A percentile compares a stretch with the other conserved stretches of the same genome.
phyloP scores from a whole-genome alignment of 2,329 filamentous ascomycete species.

The Beauveria scarabaeidicola region DNA sequence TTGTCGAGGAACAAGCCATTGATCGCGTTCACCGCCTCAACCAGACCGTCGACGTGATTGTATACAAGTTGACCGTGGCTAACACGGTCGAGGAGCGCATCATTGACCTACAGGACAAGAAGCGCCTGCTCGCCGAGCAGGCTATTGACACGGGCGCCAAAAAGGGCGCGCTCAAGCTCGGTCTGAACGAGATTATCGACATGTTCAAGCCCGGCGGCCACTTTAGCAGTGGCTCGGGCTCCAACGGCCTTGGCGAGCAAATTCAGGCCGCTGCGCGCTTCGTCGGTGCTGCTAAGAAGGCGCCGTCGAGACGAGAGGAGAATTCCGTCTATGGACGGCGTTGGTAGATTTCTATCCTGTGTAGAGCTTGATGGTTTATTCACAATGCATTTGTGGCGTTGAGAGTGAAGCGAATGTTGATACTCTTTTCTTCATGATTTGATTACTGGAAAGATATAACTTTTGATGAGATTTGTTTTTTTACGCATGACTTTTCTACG shows the following conservation, averaged over 20 bases:
- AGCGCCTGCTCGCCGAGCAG: constrained; percentile 81
- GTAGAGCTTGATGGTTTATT: no score
- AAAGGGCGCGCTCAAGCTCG: constrained; percentile 70
- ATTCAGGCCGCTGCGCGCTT: constrained; percentile 17
- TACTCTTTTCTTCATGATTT: not conserved
- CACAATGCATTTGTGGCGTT: not conserved
- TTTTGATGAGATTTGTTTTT: not conserved
- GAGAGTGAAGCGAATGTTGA: not conserved
- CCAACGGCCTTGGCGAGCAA: constrained; percentile 19
- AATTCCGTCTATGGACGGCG: constrained; percentile 33
- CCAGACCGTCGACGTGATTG: constrained; percentile 86
- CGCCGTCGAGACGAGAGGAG: constrained; percentile 24
- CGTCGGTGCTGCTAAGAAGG: constrained; percentile 17
- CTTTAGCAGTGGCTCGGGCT: constrained; percentile 26
- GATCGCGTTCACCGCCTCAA: constrained; percentile 98
- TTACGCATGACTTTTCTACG: not conserved
- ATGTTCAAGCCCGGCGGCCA: constrained; percentile 66
- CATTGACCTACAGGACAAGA: constrained; percentile 87
- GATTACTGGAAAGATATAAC: not conserved
- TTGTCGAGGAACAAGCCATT: constrained; percentile 97
- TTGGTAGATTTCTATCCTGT: constrained; percentile 23
- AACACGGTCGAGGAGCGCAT: constrained; percentile 90
- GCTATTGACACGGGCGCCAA: constrained; percentile 77
- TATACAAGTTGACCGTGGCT: constrained; percentile 87
- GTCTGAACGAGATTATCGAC: constrained; percentile 85